Conservation (phyloP, 2,329 filamentous ascomycete species). For the Leptographium radiaticola region DNA sequence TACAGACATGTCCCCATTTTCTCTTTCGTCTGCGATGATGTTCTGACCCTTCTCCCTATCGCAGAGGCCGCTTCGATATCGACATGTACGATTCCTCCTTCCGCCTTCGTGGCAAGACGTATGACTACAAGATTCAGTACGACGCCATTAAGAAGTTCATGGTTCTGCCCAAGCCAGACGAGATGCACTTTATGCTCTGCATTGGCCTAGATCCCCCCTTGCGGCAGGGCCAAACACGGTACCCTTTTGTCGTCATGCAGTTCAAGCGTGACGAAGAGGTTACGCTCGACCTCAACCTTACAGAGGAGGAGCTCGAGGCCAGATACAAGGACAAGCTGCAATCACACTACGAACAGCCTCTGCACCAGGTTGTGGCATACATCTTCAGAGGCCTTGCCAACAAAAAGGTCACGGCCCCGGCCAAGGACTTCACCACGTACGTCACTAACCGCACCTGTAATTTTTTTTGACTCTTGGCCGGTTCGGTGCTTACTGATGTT, state of each 20-base stretch:
- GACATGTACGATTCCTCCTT: conserved; percentile 99
- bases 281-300: conserved; percentile 90
- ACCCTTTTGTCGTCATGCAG: conserved; percentile 98
- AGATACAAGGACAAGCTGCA: conserved; percentile 84
- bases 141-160: conserved; percentile 98
- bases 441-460: conserved; percentile 12
- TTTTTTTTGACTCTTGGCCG: not conserved
- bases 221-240: conserved; percentile 91
- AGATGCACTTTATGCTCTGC: conserved; percentile 87
- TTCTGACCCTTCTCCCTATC: conserved; percentile 9
- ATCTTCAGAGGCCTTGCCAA: conserved; percentile 90
- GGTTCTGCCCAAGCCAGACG: conserved; percentile 95
- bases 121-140: conserved; percentile 99
- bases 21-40: not conserved
- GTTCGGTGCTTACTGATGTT: not conserved
- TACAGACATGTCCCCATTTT: conserved; percentile 19
- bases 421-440: conserved; percentile 79
- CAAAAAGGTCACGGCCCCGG: conserved; percentile 89
- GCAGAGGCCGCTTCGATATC: conserved; percentile 95
- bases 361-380: conserved; percentile 86
- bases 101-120: conserved; percentile 93
- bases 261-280: conserved; percentile 97
- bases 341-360: conserved; percentile 81
- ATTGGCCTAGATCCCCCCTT: conserved; percentile 90
- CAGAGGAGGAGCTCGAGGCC: conserved; percentile 70